Evolutionary conservation across 2,329 filamentous ascomycete species (phyloP).

Genomic region (Hypoxylon sp.): DNA sequence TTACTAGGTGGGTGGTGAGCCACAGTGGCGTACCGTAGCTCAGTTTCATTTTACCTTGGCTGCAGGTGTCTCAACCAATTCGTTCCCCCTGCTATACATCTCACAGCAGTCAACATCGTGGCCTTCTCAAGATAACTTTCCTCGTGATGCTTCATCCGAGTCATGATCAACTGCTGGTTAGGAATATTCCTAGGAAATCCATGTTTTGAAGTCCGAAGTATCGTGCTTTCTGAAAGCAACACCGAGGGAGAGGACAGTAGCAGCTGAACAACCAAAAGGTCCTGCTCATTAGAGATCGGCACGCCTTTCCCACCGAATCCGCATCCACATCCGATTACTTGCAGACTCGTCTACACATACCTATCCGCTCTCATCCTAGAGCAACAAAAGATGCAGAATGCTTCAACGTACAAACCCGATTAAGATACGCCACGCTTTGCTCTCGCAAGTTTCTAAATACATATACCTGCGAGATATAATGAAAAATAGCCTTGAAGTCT

Average conservation of each 20-base stretch:
- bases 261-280: neutral
- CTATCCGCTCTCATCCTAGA: neutral
- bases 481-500: neutral
- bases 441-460: neutral
- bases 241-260: neutral
- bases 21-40: neutral
- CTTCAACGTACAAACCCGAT: neutral
- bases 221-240: neutral
- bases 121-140: neutral
- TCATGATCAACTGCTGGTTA: neutral
- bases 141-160: neutral
- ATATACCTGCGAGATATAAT: neutral
- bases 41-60: no score
- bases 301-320: neutral
- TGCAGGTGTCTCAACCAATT: no score
- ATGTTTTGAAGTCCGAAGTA: neutral
- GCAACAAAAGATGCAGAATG: neutral
- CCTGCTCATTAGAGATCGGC: neutral
- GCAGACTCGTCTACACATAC: neutral
- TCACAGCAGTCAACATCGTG: neutral
- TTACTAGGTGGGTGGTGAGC: neutral
- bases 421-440: neutral
- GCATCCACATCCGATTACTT: neutral
- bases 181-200: neutral
- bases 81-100: neutral